Evolutionary conservation across 495 filamentous ascomycete species (phyloP).

Genomic region (Xylaria scruposa): DNA sequence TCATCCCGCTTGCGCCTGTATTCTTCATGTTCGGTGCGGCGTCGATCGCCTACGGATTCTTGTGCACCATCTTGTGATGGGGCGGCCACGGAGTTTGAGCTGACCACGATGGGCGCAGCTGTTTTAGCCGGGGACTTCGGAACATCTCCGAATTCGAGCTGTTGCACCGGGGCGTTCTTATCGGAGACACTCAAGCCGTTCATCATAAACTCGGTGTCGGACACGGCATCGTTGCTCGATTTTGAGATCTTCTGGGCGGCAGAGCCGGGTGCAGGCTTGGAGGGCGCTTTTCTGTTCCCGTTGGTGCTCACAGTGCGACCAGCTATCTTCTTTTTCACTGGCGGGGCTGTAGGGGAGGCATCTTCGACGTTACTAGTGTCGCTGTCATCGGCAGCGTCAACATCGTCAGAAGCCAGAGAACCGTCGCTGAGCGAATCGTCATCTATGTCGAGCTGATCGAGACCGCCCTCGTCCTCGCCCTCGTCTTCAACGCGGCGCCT

Average conservation of each 20-base stretch:
- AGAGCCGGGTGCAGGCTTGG: conserved; percentile 37
- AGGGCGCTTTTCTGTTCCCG: conserved; percentile 45
- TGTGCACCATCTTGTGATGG: conserved; percentile 42
- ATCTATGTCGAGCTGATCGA: conserved; percentile 68
- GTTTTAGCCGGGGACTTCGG: conserved; percentile 41
- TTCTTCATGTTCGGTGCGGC: conserved; percentile 87
- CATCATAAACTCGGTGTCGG: conserved; percentile 89
- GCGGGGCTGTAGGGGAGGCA: conserved; percentile 58
- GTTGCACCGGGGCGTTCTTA: conserved; percentile 58
- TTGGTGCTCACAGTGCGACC: conserved; percentile 51
- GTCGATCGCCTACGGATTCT: conserved; percentile 67
- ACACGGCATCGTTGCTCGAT: conserved; percentile 44
- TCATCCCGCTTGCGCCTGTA: conserved; percentile 85
- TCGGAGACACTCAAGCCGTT: conserved; percentile 76
- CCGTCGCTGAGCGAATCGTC: conserved; percentile 87
- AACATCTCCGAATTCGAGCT: conserved; percentile 72
- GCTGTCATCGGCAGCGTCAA: conserved; percentile 79
- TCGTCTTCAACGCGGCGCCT: conserved; percentile 83
- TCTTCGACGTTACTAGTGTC: conserved; percentile 73
- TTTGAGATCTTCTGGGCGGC: conserved; percentile 48
- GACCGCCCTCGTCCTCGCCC: conserved; percentile 74
- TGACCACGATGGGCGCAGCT: conserved; percentile 54
- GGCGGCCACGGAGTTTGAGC: conserved; percentile 45
- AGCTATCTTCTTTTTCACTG: conserved; percentile 44
- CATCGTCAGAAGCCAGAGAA: conserved; percentile 75